phyloP scores from a whole-genome alignment of 306 rosid genomes.

The Trifolium pratense region DNA sequence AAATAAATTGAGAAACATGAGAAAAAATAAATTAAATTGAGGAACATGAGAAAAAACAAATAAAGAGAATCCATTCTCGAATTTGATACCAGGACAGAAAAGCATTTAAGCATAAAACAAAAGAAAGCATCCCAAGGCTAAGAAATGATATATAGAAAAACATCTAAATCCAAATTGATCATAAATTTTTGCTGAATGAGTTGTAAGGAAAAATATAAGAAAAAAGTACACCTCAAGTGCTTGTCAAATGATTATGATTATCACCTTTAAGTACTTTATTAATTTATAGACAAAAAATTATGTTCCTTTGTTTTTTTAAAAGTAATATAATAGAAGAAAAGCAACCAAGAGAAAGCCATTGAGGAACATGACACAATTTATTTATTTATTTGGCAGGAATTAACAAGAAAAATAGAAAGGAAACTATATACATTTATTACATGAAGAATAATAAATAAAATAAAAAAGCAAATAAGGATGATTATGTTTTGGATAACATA shows the following conservation, averaged over 20 bases:
- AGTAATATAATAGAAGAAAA: conserved; percentile 35
- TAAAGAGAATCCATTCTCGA: no score
- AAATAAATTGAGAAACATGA: no score
- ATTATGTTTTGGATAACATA: conserved; percentile 43
- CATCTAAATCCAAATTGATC: not conserved
- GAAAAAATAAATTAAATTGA: no score
- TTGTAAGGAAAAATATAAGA: conserved; percentile 22
- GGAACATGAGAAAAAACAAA: no score
- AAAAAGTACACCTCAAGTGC: conserved; percentile 4
- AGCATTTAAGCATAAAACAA: no score
- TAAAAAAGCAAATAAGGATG: not conserved
- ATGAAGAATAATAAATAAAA: not conserved
- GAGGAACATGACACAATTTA: not conserved
- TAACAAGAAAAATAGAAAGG: not conserved
- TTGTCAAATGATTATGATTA: conserved; percentile 16
- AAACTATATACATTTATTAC: not conserved
- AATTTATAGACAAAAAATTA: not conserved
- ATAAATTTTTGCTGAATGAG: not conserved
- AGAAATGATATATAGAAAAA: not conserved
- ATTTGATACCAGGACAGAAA: no score
- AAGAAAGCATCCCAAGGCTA: not conserved
- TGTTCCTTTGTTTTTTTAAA: conserved; percentile 31
- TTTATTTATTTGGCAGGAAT: no score
- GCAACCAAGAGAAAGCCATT: conserved; percentile 20
- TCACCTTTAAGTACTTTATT: not conserved